Conservation (phyloP, 345 rosid genomes). For the Gynandropsis gynandra region DNA sequence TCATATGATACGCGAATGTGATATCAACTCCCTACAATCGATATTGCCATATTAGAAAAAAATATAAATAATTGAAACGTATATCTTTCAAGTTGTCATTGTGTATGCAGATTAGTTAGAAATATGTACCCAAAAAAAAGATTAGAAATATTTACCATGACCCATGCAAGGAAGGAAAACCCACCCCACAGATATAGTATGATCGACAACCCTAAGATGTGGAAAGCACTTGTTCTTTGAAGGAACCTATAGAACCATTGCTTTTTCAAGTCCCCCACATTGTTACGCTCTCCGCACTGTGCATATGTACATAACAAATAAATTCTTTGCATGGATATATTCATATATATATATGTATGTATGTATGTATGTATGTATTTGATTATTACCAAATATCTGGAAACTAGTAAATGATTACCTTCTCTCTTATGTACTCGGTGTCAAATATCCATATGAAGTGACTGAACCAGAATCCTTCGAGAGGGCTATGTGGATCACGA, state of each 20-base stretch:
- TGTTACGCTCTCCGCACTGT: constrained; percentile 28
- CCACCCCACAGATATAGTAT: constrained; percentile 30
- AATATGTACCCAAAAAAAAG: not conserved
- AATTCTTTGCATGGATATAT: too few relatives aligned
- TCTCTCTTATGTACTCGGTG: constrained; percentile 38
- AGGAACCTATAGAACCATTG: constrained; percentile 31
- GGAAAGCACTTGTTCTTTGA: constrained; percentile 27
- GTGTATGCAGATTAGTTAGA: too few relatives aligned
- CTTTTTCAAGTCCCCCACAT: constrained; percentile 30
- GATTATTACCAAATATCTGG: not conserved
- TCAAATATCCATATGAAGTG: constrained; percentile 83
- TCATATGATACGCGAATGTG: constrained; percentile 29
- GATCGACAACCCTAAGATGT: constrained; percentile 22
- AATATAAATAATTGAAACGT: not conserved
- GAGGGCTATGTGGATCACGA: constrained; percentile 92
- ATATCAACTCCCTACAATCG: constrained; percentile 25
- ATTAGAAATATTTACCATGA: constrained; percentile 23
- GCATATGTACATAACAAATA: too few relatives aligned
- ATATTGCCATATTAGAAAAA: not conserved
- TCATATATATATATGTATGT: not conserved
- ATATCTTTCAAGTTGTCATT: not conserved
- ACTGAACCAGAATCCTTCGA: constrained; percentile 86
- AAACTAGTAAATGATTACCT: constrained; percentile 27
- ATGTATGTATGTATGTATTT: not conserved
- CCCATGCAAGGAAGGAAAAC: constrained; percentile 29